Evolutionary conservation across 371 early-diverging fungal species (phyloP).

Genomic region (Synchytrium microbalum): DNA sequence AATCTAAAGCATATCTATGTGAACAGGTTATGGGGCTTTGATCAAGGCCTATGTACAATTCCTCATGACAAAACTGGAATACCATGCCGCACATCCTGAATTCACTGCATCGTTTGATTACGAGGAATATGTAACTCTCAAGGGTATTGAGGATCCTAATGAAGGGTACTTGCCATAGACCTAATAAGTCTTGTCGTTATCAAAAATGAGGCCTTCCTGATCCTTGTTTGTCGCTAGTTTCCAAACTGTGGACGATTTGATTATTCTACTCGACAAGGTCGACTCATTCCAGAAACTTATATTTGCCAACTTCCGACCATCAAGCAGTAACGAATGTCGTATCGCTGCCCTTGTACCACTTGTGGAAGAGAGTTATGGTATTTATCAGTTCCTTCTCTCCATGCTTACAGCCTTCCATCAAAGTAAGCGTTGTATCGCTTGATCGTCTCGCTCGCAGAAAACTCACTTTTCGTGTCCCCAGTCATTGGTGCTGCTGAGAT

Average conservation of each 20-base stretch:
- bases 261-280: conserved; percentile 82
- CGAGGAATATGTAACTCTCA: conserved; percentile 89
- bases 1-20: not conserved
- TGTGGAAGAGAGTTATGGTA: conserved; percentile 91
- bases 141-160: conserved; percentile 92
- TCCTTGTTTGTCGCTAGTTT: too few relatives aligned
- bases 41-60: conserved; percentile 89
- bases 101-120: conserved; percentile 94
- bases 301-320: conserved; percentile 71
- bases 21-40: conserved; percentile 70
- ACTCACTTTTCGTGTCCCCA: conserved; percentile 41
- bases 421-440: conserved; percentile 44
- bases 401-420: conserved; percentile 96
- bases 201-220: too few relatives aligned
- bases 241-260: conserved; percentile 88
- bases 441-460: conserved; percentile 20
- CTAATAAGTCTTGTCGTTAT: too few relatives aligned
- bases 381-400: conserved; percentile 88
- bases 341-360: conserved; percentile 92
- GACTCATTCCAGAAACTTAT: conserved; percentile 85
- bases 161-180: conserved; percentile 65
- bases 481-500: conserved; percentile 71
- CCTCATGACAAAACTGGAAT: conserved; percentile 81
- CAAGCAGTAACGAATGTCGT: conserved; percentile 85
- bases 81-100: conserved; percentile 83